Conservation (phyloP, 768 basidiomycete species). For the Tulasnella sp. region DNA sequence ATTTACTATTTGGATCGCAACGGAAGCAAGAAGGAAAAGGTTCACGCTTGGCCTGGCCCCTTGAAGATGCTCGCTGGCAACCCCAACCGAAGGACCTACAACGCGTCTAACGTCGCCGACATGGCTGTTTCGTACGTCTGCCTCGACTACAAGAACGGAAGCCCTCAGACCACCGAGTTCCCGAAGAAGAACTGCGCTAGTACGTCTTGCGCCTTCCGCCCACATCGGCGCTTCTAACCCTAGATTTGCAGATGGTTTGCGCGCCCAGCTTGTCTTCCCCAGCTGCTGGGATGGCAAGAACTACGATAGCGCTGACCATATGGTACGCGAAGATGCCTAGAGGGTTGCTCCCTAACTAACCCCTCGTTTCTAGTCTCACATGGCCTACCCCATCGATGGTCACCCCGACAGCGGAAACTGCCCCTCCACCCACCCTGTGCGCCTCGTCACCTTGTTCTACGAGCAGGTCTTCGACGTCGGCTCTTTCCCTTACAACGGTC, state of each 20-base stretch:
- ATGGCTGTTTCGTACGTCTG: conserved; percentile 39
- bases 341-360: not conserved
- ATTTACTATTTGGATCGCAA: conserved; percentile 37
- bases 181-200: conserved; percentile 2
- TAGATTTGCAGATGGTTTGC: conserved; percentile 9
- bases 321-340: not conserved
- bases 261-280: conserved; percentile 25
- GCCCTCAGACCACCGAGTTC: conserved; percentile 9
- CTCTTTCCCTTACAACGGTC: conserved; percentile 16
- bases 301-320: conserved; percentile 26
- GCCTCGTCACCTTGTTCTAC: conserved; percentile 29
- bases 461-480: conserved; percentile 23
- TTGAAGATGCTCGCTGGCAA: conserved; percentile 40
- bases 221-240: not conserved
- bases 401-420: conserved; percentile 23
- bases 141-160: conserved; percentile 31
- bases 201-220: not conserved
- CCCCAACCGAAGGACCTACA: conserved; percentile 37
- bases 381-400: conserved; percentile 19
- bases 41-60: conserved; percentile 39
- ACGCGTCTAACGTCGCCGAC: conserved; percentile 32
- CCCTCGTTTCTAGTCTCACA: conserved; percentile 14
- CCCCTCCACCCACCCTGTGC: conserved; percentile 24
- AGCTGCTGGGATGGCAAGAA: conserved; percentile 26
- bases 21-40: conserved; percentile 34